Conservation (phyloP, 345 rosid genomes). For the Trapa incisa region DNA sequence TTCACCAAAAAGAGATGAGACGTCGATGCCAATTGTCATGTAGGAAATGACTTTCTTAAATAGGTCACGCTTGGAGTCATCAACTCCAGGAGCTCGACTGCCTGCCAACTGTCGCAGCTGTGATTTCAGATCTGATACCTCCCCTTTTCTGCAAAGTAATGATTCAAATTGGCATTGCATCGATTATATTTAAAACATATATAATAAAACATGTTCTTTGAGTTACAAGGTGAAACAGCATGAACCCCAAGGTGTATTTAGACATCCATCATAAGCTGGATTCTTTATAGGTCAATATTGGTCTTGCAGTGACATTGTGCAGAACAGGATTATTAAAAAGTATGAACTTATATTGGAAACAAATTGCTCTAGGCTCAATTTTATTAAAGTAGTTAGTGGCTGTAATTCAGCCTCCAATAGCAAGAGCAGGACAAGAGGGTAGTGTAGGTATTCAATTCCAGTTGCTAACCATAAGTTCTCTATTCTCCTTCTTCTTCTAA, state of each 20-base stretch:
- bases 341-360: not conserved
- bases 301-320: too few relatives aligned
- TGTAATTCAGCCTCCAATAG: not conserved
- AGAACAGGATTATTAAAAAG: not conserved
- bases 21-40: constrained; percentile 93
- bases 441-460: not conserved
- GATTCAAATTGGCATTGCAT: not conserved
- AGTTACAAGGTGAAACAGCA: not conserved
- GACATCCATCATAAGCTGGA: too few relatives aligned
- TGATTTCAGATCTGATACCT: constrained; percentile 77
- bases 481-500: not conserved
- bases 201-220: not conserved
- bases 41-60: constrained; percentile 88
- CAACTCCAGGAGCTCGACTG: constrained; percentile 85
- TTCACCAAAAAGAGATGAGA: constrained; percentile 85
- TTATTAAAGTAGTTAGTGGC: not conserved
- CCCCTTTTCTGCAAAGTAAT: constrained; percentile 57
- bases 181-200: not conserved
- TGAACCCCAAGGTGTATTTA: too few relatives aligned
- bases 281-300: too few relatives aligned
- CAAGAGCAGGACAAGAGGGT: not conserved
- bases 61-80: constrained; percentile 90
- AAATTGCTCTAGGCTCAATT: not conserved
- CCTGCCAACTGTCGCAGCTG: constrained; percentile 98
- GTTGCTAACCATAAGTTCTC: not conserved